phyloP scores from a whole-genome alignment of 768 basidiomycete genomes.

The Mycena haematopus region DNA sequence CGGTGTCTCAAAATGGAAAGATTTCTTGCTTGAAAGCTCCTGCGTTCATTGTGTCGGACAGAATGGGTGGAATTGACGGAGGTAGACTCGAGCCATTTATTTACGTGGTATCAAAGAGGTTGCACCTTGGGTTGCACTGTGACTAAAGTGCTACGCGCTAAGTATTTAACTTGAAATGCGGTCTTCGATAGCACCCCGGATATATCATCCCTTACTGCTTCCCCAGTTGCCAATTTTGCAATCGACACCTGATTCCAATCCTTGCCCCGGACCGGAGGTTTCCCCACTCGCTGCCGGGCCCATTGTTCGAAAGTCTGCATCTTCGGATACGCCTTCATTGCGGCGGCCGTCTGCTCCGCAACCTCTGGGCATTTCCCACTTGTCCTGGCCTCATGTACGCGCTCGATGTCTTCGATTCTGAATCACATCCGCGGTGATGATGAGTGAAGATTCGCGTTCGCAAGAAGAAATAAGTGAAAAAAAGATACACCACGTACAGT shows the following conservation, averaged over 20 bases:
- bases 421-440: background rate
- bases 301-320: conserved; percentile 39
- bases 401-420: conserved; percentile 39
- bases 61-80: too few species aligned
- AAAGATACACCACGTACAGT: conserved; percentile 32
- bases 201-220: conserved; percentile 23
- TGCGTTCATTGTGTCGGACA: too few species aligned
- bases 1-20: too few species aligned
- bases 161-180: too few species aligned
- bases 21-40: too few species aligned
- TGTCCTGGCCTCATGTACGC: conserved; percentile 30
- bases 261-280: background rate
- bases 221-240: conserved; percentile 32
- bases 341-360: conserved; percentile 31
- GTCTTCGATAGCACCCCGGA: too few species aligned
- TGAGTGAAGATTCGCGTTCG: too few species aligned
- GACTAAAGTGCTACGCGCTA: too few species aligned
- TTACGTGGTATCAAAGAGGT: too few species aligned
- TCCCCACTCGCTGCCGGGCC: conserved; percentile 30
- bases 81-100: too few species aligned
- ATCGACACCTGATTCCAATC: conserved; percentile 41
- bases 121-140: too few species aligned
- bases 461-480: too few species aligned
- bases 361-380: conserved; percentile 32
- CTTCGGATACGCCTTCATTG: conserved; percentile 34